Conservation (phyloP, 495 filamentous ascomycete species). For the Penicillium daleae region DNA sequence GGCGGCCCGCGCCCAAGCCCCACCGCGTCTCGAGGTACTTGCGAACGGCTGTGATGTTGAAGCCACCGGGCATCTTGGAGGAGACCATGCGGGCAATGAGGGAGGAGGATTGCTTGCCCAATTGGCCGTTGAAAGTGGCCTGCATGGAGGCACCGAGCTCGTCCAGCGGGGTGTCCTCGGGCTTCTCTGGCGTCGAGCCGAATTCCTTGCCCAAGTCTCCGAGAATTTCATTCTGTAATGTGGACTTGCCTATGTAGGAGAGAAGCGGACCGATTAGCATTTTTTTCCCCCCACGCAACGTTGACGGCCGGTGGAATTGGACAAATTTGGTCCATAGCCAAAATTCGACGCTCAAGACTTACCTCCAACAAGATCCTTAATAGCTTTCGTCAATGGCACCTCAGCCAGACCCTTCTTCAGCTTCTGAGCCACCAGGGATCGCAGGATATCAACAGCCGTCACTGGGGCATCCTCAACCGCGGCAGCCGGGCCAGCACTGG, state of each 20-base stretch:
- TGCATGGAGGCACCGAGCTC: slow-evolving; percentile 96
- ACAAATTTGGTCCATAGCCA: not conserved
- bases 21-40: slow-evolving; percentile 95
- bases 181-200: slow-evolving; percentile 96
- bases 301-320: not conserved
- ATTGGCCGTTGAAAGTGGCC: slow-evolving; percentile 94
- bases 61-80: slow-evolving; percentile 98
- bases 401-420: slow-evolving; percentile 91
- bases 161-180: slow-evolving; percentile 94
- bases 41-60: slow-evolving; percentile 93
- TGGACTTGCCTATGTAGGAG: slow-evolving; percentile 78
- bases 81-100: slow-evolving; percentile 93
- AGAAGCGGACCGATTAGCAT: slow-evolving; percentile 2
- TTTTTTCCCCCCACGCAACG: not conserved
- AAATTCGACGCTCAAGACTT: slow-evolving; percentile 50
- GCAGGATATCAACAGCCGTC: slow-evolving; percentile 83
- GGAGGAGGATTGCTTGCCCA: slow-evolving; percentile 95
- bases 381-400: slow-evolving; percentile 92
- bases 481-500: slow-evolving; percentile 85
- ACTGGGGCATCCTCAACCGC: slow-evolving; percentile 86
- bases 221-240: slow-evolving; percentile 95
- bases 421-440: slow-evolving; percentile 95
- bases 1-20: slow-evolving; percentile 84
- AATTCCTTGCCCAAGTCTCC: slow-evolving; percentile 98
- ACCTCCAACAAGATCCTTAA: slow-evolving; percentile 99